Evolutionary conservation across 192 early-diverging fungal species (phyloP), one percentile per base, ranked within the genome.

Genomic region (Backusella sp.): DNA sequence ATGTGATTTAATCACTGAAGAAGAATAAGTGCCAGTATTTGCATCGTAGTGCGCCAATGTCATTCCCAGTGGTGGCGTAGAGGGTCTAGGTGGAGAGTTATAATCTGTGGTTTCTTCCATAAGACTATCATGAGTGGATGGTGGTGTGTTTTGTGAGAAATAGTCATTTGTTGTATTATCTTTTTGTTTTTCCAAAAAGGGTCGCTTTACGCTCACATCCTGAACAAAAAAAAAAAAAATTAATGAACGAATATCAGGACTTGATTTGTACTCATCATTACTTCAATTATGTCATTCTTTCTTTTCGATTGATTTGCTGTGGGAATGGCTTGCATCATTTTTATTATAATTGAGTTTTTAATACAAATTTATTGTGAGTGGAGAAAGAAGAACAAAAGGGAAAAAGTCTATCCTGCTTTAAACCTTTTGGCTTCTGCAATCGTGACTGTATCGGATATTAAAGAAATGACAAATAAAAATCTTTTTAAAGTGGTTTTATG

Each of bases 1-100:
- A 30, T 80, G 32, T 1, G 75, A 67, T 17, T 73, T 76, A 6
- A 80, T 30, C 6, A 68, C 39, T 56, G 77, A 73, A 14, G 77
- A 53, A 2, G 75, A 68, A 65, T 82, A 79, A 14, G 71, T 52
- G 21, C 81, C 81, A 17, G 75, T 37, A 37, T 66, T 67, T 8
- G 72, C 26, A 23, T 78, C 70, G 41, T 73, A 82, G 46, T 82
- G 81, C 21, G 81, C 69, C n/a, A 82, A 52, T 15, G 81, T 82
- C 81, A 82, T 82, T 30, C 81, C 74, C 14, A 79, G 56, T 0
- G 80, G 80, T 49, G 77, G 77, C 2, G 76, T 78, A 7, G 35
- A 68, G 17, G 70, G 53, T 42, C 75, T 69, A 26, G 74, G 71
- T 15, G 69, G 56, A 28, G 56, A 23, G 9, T 4, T 62, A 65